phyloP scores from a whole-genome alignment of 2,329 filamentous ascomycete genomes.

The Aplosporella prunicola region DNA sequence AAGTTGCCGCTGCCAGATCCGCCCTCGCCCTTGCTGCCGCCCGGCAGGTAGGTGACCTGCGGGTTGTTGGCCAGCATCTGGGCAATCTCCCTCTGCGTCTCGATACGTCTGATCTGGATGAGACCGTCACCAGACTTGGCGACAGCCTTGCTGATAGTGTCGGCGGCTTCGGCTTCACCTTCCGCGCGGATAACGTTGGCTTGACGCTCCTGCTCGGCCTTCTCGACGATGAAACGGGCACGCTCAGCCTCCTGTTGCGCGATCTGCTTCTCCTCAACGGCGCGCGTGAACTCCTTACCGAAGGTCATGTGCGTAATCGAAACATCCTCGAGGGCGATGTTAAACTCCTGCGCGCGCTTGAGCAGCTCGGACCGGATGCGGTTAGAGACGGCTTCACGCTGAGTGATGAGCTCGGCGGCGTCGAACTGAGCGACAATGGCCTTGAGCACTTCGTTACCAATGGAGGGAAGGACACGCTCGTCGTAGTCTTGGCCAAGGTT shows the following conservation, averaged over 20 bases:
- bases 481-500: conserved; percentile 97
- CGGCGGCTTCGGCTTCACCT: conserved; percentile 93
- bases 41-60: conserved; percentile 89
- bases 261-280: conserved; percentile 99
- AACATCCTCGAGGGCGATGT: conserved; percentile 97
- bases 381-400: conserved; percentile 92
- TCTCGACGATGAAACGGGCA: conserved; percentile 95
- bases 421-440: conserved; percentile 46
- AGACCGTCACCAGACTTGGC: conserved; percentile 88
- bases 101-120: conserved; percentile 92
- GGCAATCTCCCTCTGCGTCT: conserved; percentile 93
- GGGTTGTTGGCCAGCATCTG: conserved; percentile 81
- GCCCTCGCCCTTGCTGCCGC: conserved; percentile 50
- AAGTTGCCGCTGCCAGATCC: conserved; percentile 52
- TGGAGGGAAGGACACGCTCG: conserved; percentile 49
- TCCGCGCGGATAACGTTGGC: conserved; percentile 97
- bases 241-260: conserved; percentile 97
- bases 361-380: conserved; percentile 88
- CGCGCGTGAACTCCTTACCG: conserved; percentile 95
- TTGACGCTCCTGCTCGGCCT: conserved; percentile 96
- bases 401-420: conserved; percentile 69
- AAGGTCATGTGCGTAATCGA: conserved; percentile 99
- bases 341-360: conserved; percentile 91
- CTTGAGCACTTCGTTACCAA: conserved; percentile 47
- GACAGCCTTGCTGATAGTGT: conserved; percentile 89